Evolutionary conservation across 75 land plant genomes (phyloP), one percentile per base, ranked within the genome.

Genomic region (Cupressus sempervirens): DNA sequence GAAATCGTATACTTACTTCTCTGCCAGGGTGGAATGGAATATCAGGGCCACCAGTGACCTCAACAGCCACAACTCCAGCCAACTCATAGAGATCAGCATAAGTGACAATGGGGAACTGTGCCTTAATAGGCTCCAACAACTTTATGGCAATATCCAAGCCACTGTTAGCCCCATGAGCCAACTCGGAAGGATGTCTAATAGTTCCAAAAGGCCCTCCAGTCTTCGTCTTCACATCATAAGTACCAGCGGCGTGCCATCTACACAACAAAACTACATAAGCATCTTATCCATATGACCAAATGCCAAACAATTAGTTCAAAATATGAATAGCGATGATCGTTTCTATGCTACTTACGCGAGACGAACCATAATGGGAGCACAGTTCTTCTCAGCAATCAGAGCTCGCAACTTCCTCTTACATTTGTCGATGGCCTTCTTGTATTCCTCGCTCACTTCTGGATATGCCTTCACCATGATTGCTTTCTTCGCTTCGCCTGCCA

Each of bases 191-290:
- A 76, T 86, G 75, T 74, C 88, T 93, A 52, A 98, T 98, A 1
- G 99, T 97, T n/a, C 97, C 99, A 62, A 97, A 97, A 0, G 99
- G 98, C 38, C 99, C 99, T n/a, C 99, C 99, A 20, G 97, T 96
- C 89, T 89, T 93, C 5, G 94, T 85, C 41, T 83, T 79, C 81
- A 90, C 95, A 89, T 96, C 98, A 75, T 81, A 98, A 0, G 99
- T 98, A 15, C 98, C 99, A 54, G 99, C 99, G 26, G 93, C 90
- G 82, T 98, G 99, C 99, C 99, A 98, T 48, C 99, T 97, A 85
- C 38, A 81, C 52, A 48, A 79, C 73, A 83, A 67, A 48, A 86
- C 8, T 23, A 56, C 23, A 4, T 56, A 18, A 56, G 62, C 62
- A 18, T 23, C 20, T 56, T 56, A 56, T 23, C 67, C 67, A 62